Evolutionary conservation across 768 basidiomycete species (phyloP), one percentile per base, ranked within the genome.

Genomic region (Naganishia antarctica): DNA sequence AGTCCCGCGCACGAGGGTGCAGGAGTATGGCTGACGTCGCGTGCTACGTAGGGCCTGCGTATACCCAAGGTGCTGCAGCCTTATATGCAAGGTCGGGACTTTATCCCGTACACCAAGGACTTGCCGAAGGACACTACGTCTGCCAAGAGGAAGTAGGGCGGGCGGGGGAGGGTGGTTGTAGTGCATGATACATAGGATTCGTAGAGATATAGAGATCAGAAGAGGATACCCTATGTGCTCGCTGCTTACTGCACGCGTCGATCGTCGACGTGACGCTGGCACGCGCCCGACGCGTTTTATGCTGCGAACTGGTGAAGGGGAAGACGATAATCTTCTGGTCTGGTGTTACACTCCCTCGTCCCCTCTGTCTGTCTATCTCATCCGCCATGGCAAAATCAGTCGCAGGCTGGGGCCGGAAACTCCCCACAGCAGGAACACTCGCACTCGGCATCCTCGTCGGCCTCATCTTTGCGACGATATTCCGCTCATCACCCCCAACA

Each of bases 21-120:
- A 37, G 12, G 58, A 61, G 26, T 47, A 31, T 29, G 8, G 21
- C 53, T 57, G 23, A 51, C 40, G 12, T 59, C 18, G 28, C 4
- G 21, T 6, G 9, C 26, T 1, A 7, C 74, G n/a, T n/a, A 96
- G 91, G 94, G 94, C 28, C 81, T 99, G 63, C 82, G 85, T 58
- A 86, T 99, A 72, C 96, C 96, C 16, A 87, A 92, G 75, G 87
- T 86, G 3, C 83, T 98, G 26, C 84, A 87, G 66, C 91, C 91
- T 58, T 98, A 97, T 79, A 92, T 99, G 92, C 88, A 89, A 75
- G 94, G 96, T 4, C 84, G 93, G 44, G 78, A 79, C 0, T 81
- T 81, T 76, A 64, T 81, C 9, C 81, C 81, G 13, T 81, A 76
- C 72, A 78, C 78, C 21, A 74, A 76, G 47, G 78, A 78, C 60